phyloP scores from a whole-genome alignment of 163 green algal genomes.

The Trebouxia gelatinosa region DNA sequence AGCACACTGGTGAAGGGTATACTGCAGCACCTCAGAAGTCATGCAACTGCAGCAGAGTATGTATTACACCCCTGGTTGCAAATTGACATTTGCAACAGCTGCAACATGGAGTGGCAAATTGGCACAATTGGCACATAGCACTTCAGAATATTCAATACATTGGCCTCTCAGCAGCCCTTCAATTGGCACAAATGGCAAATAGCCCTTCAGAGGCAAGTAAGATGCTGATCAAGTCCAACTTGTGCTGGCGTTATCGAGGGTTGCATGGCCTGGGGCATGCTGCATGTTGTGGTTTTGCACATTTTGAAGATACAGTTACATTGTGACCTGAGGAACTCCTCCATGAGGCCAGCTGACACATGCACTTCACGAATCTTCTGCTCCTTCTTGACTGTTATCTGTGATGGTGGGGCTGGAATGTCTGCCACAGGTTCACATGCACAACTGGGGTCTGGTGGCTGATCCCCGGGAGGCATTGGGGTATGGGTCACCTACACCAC shows the following conservation, averaged over 20 bases:
- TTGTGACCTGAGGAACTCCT: conserved; percentile 81
- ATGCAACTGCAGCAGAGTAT: too few species aligned
- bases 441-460: too few species aligned
- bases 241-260: too few species aligned
- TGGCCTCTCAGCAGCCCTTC: not conserved
- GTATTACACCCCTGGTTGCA: too few species aligned
- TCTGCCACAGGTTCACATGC: too few species aligned
- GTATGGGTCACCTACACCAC: too few species aligned
- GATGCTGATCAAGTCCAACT: not conserved
- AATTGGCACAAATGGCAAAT: not conserved
- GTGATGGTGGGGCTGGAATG: conserved; percentile 17
- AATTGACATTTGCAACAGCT: not conserved
- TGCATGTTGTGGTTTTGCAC: not conserved
- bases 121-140: not conserved
- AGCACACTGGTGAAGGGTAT: too few species aligned
- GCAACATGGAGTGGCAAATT: not conserved
- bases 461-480: too few species aligned
- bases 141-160: not conserved
- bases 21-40: too few species aligned
- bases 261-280: too few species aligned
- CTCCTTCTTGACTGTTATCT: conserved; percentile 34
- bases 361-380: conserved; percentile 80
- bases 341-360: conserved; percentile 80
- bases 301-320: not conserved
- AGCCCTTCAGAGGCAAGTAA: not conserved